Evolutionary conservation across 1,284 basidiomycete species (phyloP), one percentile per base, ranked within the genome.

Genomic region (Sphaerobolus stellatus): DNA sequence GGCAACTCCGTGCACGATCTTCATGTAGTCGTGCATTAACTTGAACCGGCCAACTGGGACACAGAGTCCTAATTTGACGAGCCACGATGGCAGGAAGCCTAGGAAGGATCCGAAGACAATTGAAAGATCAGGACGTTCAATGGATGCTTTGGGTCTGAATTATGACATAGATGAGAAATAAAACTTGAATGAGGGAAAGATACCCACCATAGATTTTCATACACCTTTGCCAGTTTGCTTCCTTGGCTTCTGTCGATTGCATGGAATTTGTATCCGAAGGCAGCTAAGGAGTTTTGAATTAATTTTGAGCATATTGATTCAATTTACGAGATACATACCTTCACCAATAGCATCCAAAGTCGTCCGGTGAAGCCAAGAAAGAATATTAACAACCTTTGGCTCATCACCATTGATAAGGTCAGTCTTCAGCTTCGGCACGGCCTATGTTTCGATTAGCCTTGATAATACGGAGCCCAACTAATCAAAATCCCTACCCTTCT

Each of bases 251-350:
- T 65, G 52, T 68, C 62, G n/a, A 78, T 58, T 0, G 76, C 74
- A 44, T 73, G 73, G 59, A 79, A 78, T n/a, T 76, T 71, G 57
- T 77, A 77, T 60, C 78, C 76, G 62, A 78, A 78, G 5, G 75
- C 76, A 58, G 73, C 76, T 78, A 45, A 49, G 11, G 29, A 47
- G n/a, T 9, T 9, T 30, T 31, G 29, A 24, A 28, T 50, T 7
- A 11, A 34, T 13, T 8, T 11, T 22, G 46, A 20, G 7, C 11
- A 43, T 8, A 44, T 18, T 6, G 11, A 5, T 9, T 3, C 11
- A 9, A n/a, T n/a, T n/a, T n/a, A n/a, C n/a, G n/a, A n/a, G n/a
- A 18, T 8, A n/a, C 41, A 22, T 43, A 43, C 41, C 41, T 43
- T 43, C 47, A 66, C 68, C 67, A 20, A 69, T 68, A n/a, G 68